A percentile compares a stretch with the other conserved stretches of the same genome.
These are phyloP conservation scores for Scedosporium apiospermum DNA, from an alignment of 2,329 filamentous ascomycete species.

Conservation along the genomic window DNA sequence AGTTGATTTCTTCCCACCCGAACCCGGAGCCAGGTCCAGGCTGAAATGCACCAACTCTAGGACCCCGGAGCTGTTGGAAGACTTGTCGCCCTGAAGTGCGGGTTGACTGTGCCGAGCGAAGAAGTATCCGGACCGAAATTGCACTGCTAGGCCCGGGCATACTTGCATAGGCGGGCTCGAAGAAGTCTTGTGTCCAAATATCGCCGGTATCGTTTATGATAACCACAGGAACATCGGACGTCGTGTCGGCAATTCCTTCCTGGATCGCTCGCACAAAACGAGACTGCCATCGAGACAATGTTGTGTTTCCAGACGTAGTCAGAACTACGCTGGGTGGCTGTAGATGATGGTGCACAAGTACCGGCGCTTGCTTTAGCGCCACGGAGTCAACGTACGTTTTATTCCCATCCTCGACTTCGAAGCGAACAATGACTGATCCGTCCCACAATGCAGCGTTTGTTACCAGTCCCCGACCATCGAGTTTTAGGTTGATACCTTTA, in stretches of 20 bases:
- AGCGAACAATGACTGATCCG: slow-evolving; percentile 16
- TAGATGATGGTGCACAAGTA: slow-evolving; percentile 26
- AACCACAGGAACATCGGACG: slow-evolving; percentile 12
- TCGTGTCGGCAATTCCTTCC: slow-evolving; percentile 9
- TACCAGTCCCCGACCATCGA: slow-evolving; percentile 22
- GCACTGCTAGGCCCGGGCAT: slow-evolving; percentile 26
- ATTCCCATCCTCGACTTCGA: slow-evolving; percentile 17
- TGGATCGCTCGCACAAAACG: slow-evolving; percentile 14
- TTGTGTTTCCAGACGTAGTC: slow-evolving; percentile 9
- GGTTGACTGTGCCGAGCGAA: slow-evolving; percentile 19
- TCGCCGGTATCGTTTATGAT: slow-evolving; percentile 17
- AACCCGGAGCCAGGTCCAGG: slow-evolving; percentile 9
- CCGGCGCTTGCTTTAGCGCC: slow-evolving; percentile 24
- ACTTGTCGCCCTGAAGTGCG: slow-evolving; percentile 20
- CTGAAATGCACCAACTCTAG: slow-evolving; percentile 22
- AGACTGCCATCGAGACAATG: slow-evolving; percentile 2
- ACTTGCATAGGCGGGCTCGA: slow-evolving; percentile 27
- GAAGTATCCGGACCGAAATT: slow-evolving; percentile 21
- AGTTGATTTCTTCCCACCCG: slow-evolving; percentile 12
- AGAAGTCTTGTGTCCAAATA: slow-evolving; percentile 28
- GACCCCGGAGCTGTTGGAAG: slow-evolving; percentile 20
- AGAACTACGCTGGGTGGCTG: slow-evolving; percentile 20
- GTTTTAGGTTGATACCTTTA: slow-evolving; percentile 22
- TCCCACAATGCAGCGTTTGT: slow-evolving; percentile 15
- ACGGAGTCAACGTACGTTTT: slow-evolving; percentile 17